A percentile compares a stretch with the other conserved stretches of the same genome.
phyloP scores from a whole-genome alignment of 2,329 filamentous ascomycete species.

The Monosporascus sp. region DNA sequence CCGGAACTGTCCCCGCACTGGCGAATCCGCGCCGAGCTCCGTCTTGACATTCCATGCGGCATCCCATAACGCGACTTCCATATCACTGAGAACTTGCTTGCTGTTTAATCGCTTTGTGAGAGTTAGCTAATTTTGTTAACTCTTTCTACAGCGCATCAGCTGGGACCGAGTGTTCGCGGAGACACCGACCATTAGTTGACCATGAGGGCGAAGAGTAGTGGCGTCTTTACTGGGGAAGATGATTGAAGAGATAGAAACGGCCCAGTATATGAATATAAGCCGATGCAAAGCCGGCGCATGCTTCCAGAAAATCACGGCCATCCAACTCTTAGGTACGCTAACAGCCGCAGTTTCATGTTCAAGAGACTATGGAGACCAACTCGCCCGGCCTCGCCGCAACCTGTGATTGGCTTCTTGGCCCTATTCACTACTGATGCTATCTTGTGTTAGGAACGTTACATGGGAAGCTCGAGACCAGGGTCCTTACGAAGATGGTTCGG shows the following conservation, averaged over 20 bases:
- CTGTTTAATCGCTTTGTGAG: not conserved
- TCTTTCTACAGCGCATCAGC: too few relatives aligned
- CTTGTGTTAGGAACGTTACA: not conserved
- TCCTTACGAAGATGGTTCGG: not conserved
- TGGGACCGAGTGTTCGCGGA: too few relatives aligned
- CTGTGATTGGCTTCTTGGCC: not conserved
- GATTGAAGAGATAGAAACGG: too few relatives aligned
- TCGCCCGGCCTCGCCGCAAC: not conserved
- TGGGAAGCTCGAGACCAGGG: not conserved
- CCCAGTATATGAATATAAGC: too few relatives aligned
- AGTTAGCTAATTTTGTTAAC: too few relatives aligned
- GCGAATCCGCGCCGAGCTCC: not conserved
- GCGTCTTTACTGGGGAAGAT: too few relatives aligned
- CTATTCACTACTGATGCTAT: not conserved
- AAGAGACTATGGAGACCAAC: not conserved
- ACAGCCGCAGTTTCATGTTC: not conserved
- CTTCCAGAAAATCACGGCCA: not conserved
- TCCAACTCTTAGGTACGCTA: not conserved
- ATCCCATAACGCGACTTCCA: not conserved
- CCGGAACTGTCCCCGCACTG: not conserved
- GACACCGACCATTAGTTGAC: too few relatives aligned
- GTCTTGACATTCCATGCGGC: not conserved
- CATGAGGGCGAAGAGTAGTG: too few relatives aligned
- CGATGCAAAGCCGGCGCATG: too few relatives aligned
- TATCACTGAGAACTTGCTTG: too few relatives aligned